Percentiles rank a stretch among this genome's conserved stretches.
Conservation (phyloP, 306 rosid species). For the Ochetophila trinervis region DNA sequence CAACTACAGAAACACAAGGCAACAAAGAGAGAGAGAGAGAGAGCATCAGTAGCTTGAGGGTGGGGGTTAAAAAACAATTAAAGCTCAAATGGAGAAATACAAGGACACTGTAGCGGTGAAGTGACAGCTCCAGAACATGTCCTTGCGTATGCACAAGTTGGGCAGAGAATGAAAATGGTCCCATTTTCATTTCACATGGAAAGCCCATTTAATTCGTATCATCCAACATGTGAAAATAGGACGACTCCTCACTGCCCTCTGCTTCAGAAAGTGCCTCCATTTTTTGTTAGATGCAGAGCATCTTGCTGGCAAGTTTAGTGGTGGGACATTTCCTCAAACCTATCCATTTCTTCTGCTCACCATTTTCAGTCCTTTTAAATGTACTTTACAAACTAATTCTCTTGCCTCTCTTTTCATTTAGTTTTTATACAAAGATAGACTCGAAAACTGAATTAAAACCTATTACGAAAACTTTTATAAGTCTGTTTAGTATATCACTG, state of each 20-base stretch:
- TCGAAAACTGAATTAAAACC: too few relatives aligned
- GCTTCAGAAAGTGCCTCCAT: not conserved
- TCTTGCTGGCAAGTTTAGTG: not conserved
- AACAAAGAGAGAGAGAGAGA: not conserved
- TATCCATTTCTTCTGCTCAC: not conserved
- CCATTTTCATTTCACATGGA: conserved; percentile 2
- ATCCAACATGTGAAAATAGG: conserved; percentile 3
- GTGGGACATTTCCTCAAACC: not conserved
- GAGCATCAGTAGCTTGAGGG: too few relatives aligned
- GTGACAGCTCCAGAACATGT: not conserved
- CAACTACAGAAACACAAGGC: not conserved
- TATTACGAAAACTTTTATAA: too few relatives aligned
- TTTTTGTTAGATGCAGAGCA: not conserved
- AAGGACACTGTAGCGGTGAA: not conserved
- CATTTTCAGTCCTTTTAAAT: not conserved
- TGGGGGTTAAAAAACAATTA: too few relatives aligned
- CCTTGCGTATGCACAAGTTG: conserved; percentile 9
- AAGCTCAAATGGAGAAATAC: too few relatives aligned
- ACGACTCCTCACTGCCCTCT: not conserved
- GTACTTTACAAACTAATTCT: too few relatives aligned
- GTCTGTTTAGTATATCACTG: too few relatives aligned
- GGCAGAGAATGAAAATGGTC: conserved; percentile 6
- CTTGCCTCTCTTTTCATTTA: too few relatives aligned
- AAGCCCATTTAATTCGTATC: not conserved
- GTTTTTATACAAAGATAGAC: too few relatives aligned